Percentiles rank a stretch among this genome's conserved stretches.
Evolutionary conservation across 352 stramenopile genomes (phyloP).

Genomic region (Globisporangium irregulare): DNA sequence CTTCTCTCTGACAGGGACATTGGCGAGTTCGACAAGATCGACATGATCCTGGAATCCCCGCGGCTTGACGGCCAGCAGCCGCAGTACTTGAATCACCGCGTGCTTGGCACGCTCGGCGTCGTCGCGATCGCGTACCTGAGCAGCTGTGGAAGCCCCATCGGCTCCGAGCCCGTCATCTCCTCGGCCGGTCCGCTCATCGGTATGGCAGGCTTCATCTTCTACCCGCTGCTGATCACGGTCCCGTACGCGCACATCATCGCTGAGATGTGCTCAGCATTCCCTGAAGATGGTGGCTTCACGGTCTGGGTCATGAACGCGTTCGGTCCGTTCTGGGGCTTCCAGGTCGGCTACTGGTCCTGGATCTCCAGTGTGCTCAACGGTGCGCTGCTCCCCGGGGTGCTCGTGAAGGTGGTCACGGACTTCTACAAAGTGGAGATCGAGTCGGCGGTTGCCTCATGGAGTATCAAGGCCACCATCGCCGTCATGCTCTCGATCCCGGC

Average conservation of each 20-base stretch:
- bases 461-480: slow-evolving; percentile 38
- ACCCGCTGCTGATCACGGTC: slow-evolving; percentile 58
- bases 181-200: slow-evolving; percentile 53
- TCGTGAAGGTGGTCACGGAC: slow-evolving; percentile 27
- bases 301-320: slow-evolving; percentile 70
- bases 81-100: slow-evolving; percentile 15
- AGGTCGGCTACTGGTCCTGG: slow-evolving; percentile 84
- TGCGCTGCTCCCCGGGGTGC: slow-evolving; percentile 62
- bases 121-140: slow-evolving; percentile 53
- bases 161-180: slow-evolving; percentile 55
- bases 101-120: slow-evolving; percentile 33
- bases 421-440: slow-evolving; percentile 32
- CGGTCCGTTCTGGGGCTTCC: slow-evolving; percentile 77
- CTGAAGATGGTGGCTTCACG: slow-evolving; percentile 69
- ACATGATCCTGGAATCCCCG: slow-evolving; percentile 23
- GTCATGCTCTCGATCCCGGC: slow-evolving; percentile 33
- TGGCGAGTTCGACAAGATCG: slow-evolving; percentile 23
- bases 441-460: slow-evolving; percentile 21
- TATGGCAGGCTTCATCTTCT: slow-evolving; percentile 49
- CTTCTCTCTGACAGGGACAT: slow-evolving; percentile 14
- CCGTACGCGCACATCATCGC: slow-evolving; percentile 59
- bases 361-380: slow-evolving; percentile 58
- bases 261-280: slow-evolving; percentile 69
- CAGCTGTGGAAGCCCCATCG: slow-evolving; percentile 41
- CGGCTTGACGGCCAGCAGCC: not conserved